These are phyloP conservation scores for Pseudonectria buxi DNA, from an alignment of 2,329 filamentous ascomycete genomes.

Conservation along the genomic window DNA sequence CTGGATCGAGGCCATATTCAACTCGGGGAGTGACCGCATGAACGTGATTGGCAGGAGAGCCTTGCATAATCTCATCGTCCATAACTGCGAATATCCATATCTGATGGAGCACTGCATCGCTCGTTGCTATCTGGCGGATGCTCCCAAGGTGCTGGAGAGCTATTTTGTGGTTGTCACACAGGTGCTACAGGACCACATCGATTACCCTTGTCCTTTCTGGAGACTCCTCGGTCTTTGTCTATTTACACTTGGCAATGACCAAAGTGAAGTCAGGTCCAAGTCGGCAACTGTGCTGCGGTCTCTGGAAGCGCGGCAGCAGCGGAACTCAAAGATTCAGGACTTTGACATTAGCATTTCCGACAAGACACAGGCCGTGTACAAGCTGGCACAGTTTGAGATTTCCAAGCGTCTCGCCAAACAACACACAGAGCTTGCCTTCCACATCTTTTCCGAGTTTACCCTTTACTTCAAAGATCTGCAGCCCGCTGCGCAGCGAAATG, in stretches of 20 bases:
- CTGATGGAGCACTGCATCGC: conserved; percentile 85
- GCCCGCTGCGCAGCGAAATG: conserved; percentile 79
- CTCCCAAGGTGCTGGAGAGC: conserved; percentile 79
- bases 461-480: conserved; percentile 85
- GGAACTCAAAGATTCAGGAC: conserved; percentile 88
- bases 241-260: conserved; percentile 88
- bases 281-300: conserved; percentile 74
- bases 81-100: conserved; percentile 82
- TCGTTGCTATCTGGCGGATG: conserved; percentile 79
- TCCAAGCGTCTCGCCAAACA: conserved; percentile 84
- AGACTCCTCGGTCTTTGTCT: conserved; percentile 81
- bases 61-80: conserved; percentile 78
- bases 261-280: conserved; percentile 81
- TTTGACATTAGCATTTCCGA: conserved; percentile 98
- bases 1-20: conserved; percentile 95
- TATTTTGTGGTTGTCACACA: conserved; percentile 92
- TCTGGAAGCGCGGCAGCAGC: conserved; percentile 69
- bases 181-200: conserved; percentile 74
- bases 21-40: conserved; percentile 82
- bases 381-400: conserved; percentile 93
- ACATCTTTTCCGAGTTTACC: conserved; percentile 93
- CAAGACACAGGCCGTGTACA: conserved; percentile 97
- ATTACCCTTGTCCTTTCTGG: conserved; percentile 84
- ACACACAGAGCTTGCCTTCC: conserved; percentile 82
- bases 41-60: conserved; percentile 85